phyloP scores from a whole-genome alignment of 768 basidiomycete genomes.

The Pisolithus microcarpus region DNA sequence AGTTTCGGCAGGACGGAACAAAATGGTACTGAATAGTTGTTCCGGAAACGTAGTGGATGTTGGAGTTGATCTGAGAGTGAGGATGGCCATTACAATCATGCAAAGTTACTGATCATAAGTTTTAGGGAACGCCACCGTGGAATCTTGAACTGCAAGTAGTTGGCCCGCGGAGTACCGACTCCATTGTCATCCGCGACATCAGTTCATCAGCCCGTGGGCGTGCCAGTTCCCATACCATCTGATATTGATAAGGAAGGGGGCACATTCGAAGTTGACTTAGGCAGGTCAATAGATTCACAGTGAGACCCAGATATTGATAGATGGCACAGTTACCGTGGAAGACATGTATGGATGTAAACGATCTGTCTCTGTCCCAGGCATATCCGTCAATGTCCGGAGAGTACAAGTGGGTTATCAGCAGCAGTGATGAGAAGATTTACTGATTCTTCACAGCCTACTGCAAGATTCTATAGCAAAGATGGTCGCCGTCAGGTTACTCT shows the following conservation, averaged over 20 bases:
- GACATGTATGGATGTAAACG: slow-evolving; percentile 87
- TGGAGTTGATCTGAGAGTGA: slow-evolving; percentile 73
- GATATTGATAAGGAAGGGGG: slow-evolving; percentile 63
- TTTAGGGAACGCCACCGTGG: slow-evolving; percentile 86
- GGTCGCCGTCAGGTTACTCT: slow-evolving; percentile 53
- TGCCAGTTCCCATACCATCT: slow-evolving; percentile 64
- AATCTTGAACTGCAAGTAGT: slow-evolving; percentile 77
- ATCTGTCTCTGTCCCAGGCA: slow-evolving; percentile 62
- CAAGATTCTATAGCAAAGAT: slow-evolving; percentile 70
- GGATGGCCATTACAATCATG: slow-evolving; percentile 11
- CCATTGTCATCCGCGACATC: slow-evolving; percentile 48
- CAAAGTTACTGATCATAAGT: slow-evolving; percentile 1
- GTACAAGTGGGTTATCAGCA: slow-evolving; percentile 48
- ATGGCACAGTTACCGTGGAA: slow-evolving; percentile 63
- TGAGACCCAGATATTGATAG: slow-evolving; percentile 3
- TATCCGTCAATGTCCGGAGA: slow-evolving; percentile 78
- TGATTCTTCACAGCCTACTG: slow-evolving; percentile 58
- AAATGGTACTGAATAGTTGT: slow-evolving; percentile 64
- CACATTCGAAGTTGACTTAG: slow-evolving; percentile 69
- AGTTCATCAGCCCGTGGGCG: slow-evolving; percentile 43
- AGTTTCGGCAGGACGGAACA: slow-evolving; percentile 37
- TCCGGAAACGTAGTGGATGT: slow-evolving; percentile 69
- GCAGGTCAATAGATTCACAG: slow-evolving; percentile 32
- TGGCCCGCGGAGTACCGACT: slow-evolving; percentile 61
- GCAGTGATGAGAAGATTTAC: background rate